These are phyloP conservation scores for Alternaria incomplexa DNA, from an alignment of 2,329 filamentous ascomycete species.

Conservation along the genomic window DNA sequence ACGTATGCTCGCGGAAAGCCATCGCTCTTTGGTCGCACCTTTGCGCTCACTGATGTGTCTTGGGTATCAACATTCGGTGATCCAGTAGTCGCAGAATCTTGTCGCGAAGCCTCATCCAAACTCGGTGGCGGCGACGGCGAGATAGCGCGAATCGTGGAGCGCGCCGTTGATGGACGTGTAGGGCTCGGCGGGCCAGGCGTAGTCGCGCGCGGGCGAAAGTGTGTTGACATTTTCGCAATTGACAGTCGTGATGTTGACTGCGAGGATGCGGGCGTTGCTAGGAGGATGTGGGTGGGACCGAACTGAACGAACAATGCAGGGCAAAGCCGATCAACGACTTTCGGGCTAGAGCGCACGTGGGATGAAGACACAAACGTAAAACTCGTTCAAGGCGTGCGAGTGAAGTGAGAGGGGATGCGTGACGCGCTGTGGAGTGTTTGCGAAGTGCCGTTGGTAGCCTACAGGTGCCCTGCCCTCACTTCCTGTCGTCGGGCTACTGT, in stretches of 20 bases:
- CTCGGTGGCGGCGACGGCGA: slow-evolving; percentile 33
- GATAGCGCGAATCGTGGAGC: slow-evolving; percentile 38
- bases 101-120: slow-evolving; percentile 7
- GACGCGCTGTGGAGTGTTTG: not conserved
- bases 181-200: slow-evolving; percentile 23
- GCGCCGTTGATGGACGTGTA: slow-evolving; percentile 23
- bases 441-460: not conserved
- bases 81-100: slow-evolving; percentile 4
- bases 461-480: not conserved
- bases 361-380: not conserved
- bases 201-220: slow-evolving; percentile 11
- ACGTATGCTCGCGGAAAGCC: not conserved
- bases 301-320: not conserved
- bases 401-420: not conserved
- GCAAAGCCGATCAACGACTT: not conserved
- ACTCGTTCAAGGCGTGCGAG: not conserved
- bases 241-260: not conserved
- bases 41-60: not conserved
- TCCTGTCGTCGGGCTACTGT: not conserved
- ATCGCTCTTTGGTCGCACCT: not conserved
- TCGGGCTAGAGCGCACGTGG: not conserved
- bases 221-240: slow-evolving; percentile 3
- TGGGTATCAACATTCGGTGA: not conserved
- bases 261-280: not conserved
- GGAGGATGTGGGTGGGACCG: not conserved